A percentile compares a stretch with the other conserved stretches of the same genome.
Evolutionary conservation across 768 basidiomycete genomes (phyloP).

Genomic region (Phaeotremella skinneri): DNA sequence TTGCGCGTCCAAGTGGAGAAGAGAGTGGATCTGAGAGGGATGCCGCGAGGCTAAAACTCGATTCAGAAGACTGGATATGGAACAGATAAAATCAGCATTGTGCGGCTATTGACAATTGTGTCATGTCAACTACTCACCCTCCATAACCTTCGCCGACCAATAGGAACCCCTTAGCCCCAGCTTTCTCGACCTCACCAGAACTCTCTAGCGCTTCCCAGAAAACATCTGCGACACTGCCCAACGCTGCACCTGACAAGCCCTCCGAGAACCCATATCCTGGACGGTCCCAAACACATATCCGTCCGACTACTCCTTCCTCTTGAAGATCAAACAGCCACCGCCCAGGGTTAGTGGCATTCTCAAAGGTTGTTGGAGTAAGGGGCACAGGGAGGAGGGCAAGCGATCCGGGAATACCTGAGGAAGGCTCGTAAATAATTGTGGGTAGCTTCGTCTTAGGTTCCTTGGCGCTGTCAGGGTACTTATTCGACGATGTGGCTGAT

Average conservation of each 20-base stretch:
- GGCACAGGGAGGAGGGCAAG: slow-evolving; percentile 40
- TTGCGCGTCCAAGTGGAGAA: slow-evolving; percentile 50
- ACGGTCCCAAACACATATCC: slow-evolving; percentile 51
- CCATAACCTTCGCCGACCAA: slow-evolving; percentile 51
- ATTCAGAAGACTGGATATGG: slow-evolving; percentile 31
- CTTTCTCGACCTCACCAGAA: slow-evolving; percentile 16
- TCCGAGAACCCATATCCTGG: slow-evolving; percentile 52
- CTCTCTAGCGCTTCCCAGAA: slow-evolving; percentile 38
- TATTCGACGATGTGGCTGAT: slow-evolving; percentile 11
- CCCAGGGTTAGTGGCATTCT: slow-evolving; percentile 40
- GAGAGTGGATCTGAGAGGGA: slow-evolving; percentile 35
- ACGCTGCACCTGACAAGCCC: slow-evolving; percentile 36
- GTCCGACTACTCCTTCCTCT: slow-evolving; percentile 37
- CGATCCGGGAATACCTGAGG: slow-evolving; percentile 49
- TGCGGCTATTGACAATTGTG: neutral
- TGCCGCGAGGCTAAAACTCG: slow-evolving; percentile 48
- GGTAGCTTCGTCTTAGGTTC: slow-evolving; percentile 25
- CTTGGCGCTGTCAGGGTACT: slow-evolving; percentile 7
- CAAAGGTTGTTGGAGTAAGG: slow-evolving; percentile 23
- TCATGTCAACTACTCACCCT: slow-evolving; percentile 33
- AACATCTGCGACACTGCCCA: slow-evolving; percentile 43
- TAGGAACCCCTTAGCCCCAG: slow-evolving; percentile 23
- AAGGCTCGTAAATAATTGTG: slow-evolving; percentile 47
- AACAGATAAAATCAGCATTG: neutral
- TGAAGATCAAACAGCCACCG: slow-evolving; percentile 49